Evolutionary conservation across 106 monocot genomes (phyloP), one percentile per base, ranked within the genome.

Genomic region (Chionographis japonica): DNA sequence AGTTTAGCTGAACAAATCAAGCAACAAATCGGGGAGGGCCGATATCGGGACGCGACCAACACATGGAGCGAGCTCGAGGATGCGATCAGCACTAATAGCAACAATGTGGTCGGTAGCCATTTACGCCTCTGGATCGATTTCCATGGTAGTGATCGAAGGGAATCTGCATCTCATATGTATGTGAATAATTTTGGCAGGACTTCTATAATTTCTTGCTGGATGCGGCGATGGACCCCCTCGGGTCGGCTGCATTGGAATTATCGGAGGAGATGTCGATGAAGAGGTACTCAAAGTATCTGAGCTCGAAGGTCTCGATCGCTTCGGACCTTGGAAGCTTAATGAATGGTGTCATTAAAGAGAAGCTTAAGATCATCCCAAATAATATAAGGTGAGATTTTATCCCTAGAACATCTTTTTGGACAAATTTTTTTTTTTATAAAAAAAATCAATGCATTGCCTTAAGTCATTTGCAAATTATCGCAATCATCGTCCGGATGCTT

Each of bases 281-380:
- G 71, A 81, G 42, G 62, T 86, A 86, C 62, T 74, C 83, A 3
- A 63, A 12, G 14, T 86, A 90, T 58, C 78, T 90, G 12, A 70
- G 62, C 53, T 60, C 56, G 6, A 86, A 83, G 62, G 78, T 27
- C 37, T 56, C 72, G 4, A 4, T 65, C 19, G 41, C 39, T 38
- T 72, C 49, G 38, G 74, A 54, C 17, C n/a, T 86, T 16, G 50
- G 11, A 7, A 68, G 70, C 43, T 57, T 86, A 61, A 90, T 86
- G 90, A 81, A 90, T 60, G 86, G 83, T 58, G 67, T 58, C 16
- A 71, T 86, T 19, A 83, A 56, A 60, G 66, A 75, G 17, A 86
- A 90, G 75, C 73, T 90, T 15, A 86, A 78, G 73, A 86, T 86
- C 14, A 81, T 90, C 37, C 86, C 86, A 18, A 78, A 79, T 11